These are phyloP conservation scores for Lathyrus aphaca DNA, from an alignment of 306 rosid genomes.

Conservation along the genomic window DNA sequence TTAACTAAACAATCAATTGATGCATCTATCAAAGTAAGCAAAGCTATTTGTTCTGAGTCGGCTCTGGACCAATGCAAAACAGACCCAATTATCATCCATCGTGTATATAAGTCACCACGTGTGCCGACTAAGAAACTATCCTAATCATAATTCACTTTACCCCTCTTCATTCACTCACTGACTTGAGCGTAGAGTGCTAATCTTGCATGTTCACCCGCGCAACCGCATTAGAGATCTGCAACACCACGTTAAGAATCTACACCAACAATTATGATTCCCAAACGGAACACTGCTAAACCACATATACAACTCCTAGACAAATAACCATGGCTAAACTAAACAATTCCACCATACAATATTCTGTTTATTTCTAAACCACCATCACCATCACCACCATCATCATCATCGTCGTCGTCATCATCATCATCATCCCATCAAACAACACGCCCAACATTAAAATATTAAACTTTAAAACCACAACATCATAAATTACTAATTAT, in stretches of 20 bases:
- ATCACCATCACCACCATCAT: not conserved
- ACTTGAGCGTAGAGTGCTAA: too few relatives aligned
- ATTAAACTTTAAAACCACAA: constrained; percentile 33
- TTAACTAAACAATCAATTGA: constrained; percentile 11
- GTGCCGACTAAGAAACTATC: too few relatives aligned
- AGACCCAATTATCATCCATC: too few relatives aligned
- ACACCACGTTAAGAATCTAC: too few relatives aligned
- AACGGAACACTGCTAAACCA: not conserved
- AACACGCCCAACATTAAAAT: constrained; percentile 26
- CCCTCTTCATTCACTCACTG: too few relatives aligned
- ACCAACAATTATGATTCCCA: too few relatives aligned
- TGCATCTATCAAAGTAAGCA: constrained; percentile 2
- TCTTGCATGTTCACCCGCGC: too few relatives aligned
- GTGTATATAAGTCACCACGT: too few relatives aligned
- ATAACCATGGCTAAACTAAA: not conserved
- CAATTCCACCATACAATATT: not conserved
- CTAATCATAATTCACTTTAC: too few relatives aligned
- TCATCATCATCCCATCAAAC: constrained; percentile 12
- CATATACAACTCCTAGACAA: constrained; percentile 7
- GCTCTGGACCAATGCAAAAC: too few relatives aligned
- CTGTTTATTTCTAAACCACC: not conserved
- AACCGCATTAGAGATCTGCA: too few relatives aligned
- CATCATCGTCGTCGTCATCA: not conserved
- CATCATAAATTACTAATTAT: constrained; percentile 1
- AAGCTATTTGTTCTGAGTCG: not conserved